These are phyloP conservation scores for Fallopia convolvulus DNA, from an alignment of 148 eudicot genomes.

Conservation along the genomic window DNA sequence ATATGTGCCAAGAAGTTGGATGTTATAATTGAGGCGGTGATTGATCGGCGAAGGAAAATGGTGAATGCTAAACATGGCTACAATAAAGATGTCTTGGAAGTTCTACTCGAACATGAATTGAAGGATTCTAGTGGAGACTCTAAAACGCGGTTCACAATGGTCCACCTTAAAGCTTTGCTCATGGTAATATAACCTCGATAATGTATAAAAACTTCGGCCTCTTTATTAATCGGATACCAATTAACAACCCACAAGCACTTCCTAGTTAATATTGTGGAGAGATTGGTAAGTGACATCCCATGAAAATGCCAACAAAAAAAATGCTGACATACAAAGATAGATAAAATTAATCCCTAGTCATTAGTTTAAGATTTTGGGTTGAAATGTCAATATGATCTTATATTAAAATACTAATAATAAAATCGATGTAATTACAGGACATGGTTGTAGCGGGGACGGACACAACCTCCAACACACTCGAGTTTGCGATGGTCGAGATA, in stretches of 20 bases:
- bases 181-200: conserved; percentile 16
- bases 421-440: conserved; percentile 24
- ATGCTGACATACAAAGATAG: too few species aligned
- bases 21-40: conserved; percentile 12
- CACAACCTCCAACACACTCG: conserved; percentile 42
- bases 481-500: conserved; percentile 53
- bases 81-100: conserved; percentile 41
- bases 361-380: too few species aligned
- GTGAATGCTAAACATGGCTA: background rate
- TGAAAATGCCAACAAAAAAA: too few species aligned
- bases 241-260: too few species aligned
- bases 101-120: conserved; percentile 38
- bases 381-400: too few species aligned
- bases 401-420: background rate
- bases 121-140: conserved; percentile 30
- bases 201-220: too few species aligned
- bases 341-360: too few species aligned
- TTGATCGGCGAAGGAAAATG: background rate
- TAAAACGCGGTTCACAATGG: conserved; percentile 32
- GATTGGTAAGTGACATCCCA: too few species aligned
- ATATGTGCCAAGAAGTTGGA: conserved; percentile 3
- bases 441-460: conserved; percentile 61
- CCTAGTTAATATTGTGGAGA: too few species aligned
- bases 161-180: conserved; percentile 53
- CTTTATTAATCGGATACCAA: too few species aligned